Percentiles rank a stretch among this genome's conserved stretches.
Conservation (phyloP, 2,329 filamentous ascomycete genomes). For the Lachnellula subtilissima region DNA sequence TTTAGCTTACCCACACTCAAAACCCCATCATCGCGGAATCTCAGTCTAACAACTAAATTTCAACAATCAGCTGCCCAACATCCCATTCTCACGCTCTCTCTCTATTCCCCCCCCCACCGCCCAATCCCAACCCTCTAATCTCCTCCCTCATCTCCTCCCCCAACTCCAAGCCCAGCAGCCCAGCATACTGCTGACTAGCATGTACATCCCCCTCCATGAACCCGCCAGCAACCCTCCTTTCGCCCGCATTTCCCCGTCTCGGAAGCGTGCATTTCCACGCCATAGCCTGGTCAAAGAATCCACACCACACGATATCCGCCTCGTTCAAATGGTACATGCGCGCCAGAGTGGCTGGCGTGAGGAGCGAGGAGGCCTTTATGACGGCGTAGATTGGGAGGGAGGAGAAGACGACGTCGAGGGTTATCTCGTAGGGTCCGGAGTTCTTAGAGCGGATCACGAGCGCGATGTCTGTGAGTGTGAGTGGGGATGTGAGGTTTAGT, state of each 20-base stretch:
- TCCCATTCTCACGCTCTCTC: no score
- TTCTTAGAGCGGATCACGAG: slow-evolving; percentile 46
- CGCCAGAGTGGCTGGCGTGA: slow-evolving; percentile 34
- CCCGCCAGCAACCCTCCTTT: not conserved
- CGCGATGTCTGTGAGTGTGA: slow-evolving; percentile 34
- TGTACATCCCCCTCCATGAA: slow-evolving; percentile 35
- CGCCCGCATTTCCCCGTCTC: not conserved
- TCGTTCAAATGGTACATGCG: slow-evolving; percentile 25
- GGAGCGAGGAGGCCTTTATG: slow-evolving; percentile 34
- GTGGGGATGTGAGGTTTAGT: not conserved
- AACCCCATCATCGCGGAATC: no score
- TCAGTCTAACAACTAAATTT: no score
- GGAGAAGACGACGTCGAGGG: slow-evolving; percentile 47
- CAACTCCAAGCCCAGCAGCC: slow-evolving; percentile 27
- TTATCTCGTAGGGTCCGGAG: slow-evolving; percentile 47
- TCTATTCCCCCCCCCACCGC: no score
- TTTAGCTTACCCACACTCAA: no score
- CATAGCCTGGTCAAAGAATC: slow-evolving; percentile 39
- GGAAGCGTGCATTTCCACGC: slow-evolving; percentile 44
- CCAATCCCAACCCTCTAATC: not conserved
- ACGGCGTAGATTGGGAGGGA: slow-evolving; percentile 31
- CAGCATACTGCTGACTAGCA: slow-evolving; percentile 37
- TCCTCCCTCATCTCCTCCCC: not conserved
- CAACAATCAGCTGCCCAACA: no score
- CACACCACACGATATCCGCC: slow-evolving; percentile 14